These are phyloP conservation scores for Yamadazyma endophytica DNA, from an alignment of 805 yeast genomes.

Conservation along the genomic window DNA sequence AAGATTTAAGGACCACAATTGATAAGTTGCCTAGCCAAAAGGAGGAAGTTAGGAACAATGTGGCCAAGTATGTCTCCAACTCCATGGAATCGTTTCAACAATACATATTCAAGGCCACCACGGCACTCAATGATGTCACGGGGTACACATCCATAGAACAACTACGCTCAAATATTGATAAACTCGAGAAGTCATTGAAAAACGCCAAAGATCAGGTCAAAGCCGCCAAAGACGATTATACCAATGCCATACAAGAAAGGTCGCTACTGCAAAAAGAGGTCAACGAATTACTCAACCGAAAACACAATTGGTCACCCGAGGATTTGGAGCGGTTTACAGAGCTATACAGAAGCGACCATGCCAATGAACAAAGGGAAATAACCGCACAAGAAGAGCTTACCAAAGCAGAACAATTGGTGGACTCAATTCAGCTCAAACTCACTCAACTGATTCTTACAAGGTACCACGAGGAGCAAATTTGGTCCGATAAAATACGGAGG, in stretches of 20 bases:
- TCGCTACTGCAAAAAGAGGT: constrained; percentile 75
- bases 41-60: constrained; percentile 35
- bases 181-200: constrained; percentile 49
- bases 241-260: constrained; percentile 59
- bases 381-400: constrained; percentile 46
- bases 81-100: constrained; percentile 54
- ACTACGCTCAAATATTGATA: constrained; percentile 58
- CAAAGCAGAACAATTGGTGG: constrained; percentile 57
- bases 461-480: constrained; percentile 94
- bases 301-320: constrained; percentile 70
- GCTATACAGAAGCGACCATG: constrained; percentile 77
- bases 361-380: constrained; percentile 57
- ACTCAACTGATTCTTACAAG: constrained; percentile 78
- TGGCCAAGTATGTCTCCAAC: constrained; percentile 37
- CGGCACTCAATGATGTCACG: constrained; percentile 81
- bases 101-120: constrained; percentile 55
- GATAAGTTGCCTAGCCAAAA: constrained; percentile 43
- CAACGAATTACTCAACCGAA: constrained; percentile 81
- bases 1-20: constrained; percentile 10
- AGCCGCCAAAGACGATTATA: constrained; percentile 46
- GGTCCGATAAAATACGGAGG: constrained; percentile 94
- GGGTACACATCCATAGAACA: constrained; percentile 82
- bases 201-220: constrained; percentile 46
- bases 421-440: constrained; percentile 62
- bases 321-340: constrained; percentile 85